Percentiles rank a stretch among this genome's conserved stretches.
Evolutionary conservation across 805 yeast species (phyloP).

Genomic region (Diddensiella caesifluorescens): DNA sequence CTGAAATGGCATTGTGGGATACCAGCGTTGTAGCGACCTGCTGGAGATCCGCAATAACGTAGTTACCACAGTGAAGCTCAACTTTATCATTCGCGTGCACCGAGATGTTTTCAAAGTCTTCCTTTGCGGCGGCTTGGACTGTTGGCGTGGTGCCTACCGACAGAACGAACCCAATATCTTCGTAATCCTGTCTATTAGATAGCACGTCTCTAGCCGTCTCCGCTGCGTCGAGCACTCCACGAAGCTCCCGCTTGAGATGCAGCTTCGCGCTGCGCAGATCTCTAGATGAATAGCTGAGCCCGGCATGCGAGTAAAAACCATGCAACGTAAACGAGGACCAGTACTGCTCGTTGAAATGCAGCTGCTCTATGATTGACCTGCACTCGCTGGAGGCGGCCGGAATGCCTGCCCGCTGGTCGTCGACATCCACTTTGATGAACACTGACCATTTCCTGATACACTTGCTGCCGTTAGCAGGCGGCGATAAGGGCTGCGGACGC

Average conservation of each 20-base stretch:
- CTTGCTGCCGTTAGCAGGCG: background rate
- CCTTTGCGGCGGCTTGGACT: constrained; percentile 48
- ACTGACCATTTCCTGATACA: constrained; percentile 44
- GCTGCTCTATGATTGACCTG: constrained; percentile 31
- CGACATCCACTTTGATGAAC: constrained; percentile 63
- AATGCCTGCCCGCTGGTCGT: constrained; percentile 63
- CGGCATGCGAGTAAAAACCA: constrained; percentile 76
- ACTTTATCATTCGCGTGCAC: constrained; percentile 43
- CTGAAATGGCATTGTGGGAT: constrained; percentile 43
- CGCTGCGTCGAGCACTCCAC: constrained; percentile 50
- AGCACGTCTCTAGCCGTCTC: constrained; percentile 26
- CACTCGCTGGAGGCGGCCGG: constrained; percentile 33
- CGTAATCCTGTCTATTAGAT: constrained; percentile 19
- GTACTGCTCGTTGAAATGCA: constrained; percentile 15
- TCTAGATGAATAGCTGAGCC: constrained; percentile 56
- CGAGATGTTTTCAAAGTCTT: background rate
- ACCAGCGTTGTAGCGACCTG: constrained; percentile 63
- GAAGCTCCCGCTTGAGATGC: constrained; percentile 48
- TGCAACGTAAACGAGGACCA: constrained; percentile 30
- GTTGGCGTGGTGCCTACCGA: constrained; percentile 83
- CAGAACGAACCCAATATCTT: constrained; percentile 43
- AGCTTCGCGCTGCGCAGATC: constrained; percentile 42
- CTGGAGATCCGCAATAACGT: constrained; percentile 64
- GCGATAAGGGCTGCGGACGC: background rate
- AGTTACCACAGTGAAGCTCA: constrained; percentile 77